phyloP scores from a whole-genome alignment of 169 alveolate genomes.

The Eimeria necatrix region DNA sequence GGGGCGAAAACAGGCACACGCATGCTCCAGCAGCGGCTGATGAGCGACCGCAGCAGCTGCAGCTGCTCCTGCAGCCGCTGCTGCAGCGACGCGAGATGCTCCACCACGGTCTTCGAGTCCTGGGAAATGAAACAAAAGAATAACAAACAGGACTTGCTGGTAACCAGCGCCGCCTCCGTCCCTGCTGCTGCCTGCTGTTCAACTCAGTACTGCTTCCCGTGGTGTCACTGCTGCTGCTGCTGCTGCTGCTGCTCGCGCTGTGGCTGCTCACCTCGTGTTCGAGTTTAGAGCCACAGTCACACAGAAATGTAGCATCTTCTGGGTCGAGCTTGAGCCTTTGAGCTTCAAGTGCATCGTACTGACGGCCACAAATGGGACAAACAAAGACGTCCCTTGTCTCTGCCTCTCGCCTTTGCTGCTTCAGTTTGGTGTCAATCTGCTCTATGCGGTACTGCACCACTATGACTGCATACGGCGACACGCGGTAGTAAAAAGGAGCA shows the following conservation, averaged over 20 bases:
- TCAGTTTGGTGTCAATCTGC: conserved; percentile 41
- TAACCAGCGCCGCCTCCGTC: too few relatives aligned
- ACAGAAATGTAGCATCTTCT: conserved; percentile 78
- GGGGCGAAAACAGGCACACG: conserved; percentile 49
- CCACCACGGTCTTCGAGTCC: conserved; percentile 51
- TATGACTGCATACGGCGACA: conserved; percentile 44
- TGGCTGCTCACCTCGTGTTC: conserved; percentile 78
- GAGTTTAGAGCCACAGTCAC: conserved; percentile 65
- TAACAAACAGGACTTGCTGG: too few relatives aligned
- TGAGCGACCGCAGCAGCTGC: conserved; percentile 55
- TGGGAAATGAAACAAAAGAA: neutral
- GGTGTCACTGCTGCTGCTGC: too few relatives aligned
- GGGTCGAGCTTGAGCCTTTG: conserved; percentile 73
- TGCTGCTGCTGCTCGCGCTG: neutral
- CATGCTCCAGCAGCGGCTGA: conserved; percentile 68
- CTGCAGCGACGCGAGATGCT: conserved; percentile 65
- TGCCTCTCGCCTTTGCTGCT: conserved; percentile 19
- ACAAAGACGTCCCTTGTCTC: conserved; percentile 56
- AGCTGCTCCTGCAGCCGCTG: conserved; percentile 64
- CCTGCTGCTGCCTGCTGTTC: too few relatives aligned
- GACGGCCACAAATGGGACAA: conserved; percentile 64
- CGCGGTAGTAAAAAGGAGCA: conserved; percentile 67
- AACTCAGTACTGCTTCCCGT: too few relatives aligned
- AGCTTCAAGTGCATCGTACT: conserved; percentile 78
- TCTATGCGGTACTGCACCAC: conserved; percentile 71